Base-by-base conservation (phyloP, 2,329 filamentous ascomycete genomes). In the Pestalotiopsis sp. region DNA sequence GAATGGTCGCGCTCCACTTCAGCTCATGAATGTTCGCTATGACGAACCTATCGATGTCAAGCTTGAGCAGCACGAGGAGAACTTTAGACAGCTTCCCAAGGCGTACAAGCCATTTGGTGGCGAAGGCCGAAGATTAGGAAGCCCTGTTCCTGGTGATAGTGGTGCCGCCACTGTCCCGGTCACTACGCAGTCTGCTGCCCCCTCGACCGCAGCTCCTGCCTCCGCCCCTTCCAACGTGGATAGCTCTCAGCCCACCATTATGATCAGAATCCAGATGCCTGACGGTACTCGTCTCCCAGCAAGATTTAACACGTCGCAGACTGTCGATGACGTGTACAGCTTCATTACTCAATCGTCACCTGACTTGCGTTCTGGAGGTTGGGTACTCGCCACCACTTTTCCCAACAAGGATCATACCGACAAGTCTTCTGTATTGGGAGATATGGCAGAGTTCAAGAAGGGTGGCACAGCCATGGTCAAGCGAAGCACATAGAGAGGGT, bases 341-440 rank as follows among this genome's bases (percentile, higher is more conserved):
- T 95, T 95, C 74, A 88, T 95, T 70, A 83, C 88, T 69, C 84
- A 86, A n/a, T 87, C 92, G 0, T 90, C 87, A 31, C 78, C 89
- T 0, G 85, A 85, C 6, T 86, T 87, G 64, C 82, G 82, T 38
- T 77, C 80, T 52, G 86, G 93, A n/a, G 74, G 85, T 3, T 96
- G 92, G 85, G 91, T 93, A 2, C 83, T 97, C 58, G 92, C 91
- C 72, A 96, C 93, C 0, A 95, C 93, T 0, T 96, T 96, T 79
- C 93, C 93, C 4, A 93, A 89, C 76, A 94, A 93, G 81, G 92
- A 95, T 66, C 87, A 95, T 71, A 90, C 86, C 2, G 92, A 96
- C 75, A 91, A 90, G 79, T 80, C 77, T 9, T 74, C 87, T 64
- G 83, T 86, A 1, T 77, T 92, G 36, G 87, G 87, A 5, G 88